Percentiles rank a stretch among this genome's conserved stretches.
Evolutionary conservation across 305 asterid genomes (phyloP).

Genomic region (Withania somnifera): DNA sequence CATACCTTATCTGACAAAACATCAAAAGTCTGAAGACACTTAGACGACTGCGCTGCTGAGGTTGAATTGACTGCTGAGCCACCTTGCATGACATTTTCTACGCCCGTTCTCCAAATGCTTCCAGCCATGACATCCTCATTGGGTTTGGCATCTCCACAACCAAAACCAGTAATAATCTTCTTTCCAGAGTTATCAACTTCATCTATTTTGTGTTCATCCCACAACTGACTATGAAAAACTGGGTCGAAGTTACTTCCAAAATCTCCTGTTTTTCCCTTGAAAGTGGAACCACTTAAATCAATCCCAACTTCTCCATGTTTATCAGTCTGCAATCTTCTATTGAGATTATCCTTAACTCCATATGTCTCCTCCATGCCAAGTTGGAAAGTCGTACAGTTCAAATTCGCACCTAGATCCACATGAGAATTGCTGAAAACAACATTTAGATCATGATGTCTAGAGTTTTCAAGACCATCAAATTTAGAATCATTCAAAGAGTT

Average conservation of each 20-base stretch:
- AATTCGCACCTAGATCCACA: constrained; percentile 14
- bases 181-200: constrained; percentile 34
- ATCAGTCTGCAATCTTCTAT: constrained; percentile 15
- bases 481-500: constrained; percentile 25
- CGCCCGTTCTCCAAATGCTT: constrained; percentile 46
- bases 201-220: constrained; percentile 33
- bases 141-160: constrained; percentile 25
- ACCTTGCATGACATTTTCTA: constrained; percentile 32
- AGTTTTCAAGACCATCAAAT: constrained; percentile 19
- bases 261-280: constrained; percentile 20
- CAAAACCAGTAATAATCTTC: constrained; percentile 37
- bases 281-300: constrained; percentile 31
- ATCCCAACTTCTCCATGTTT: constrained; percentile 34
- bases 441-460: constrained; percentile 40
- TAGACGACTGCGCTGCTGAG: constrained; percentile 36
- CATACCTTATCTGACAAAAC: constrained; percentile 57
- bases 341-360: constrained; percentile 21
- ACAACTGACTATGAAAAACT: constrained; percentile 22
- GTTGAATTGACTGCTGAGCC: constrained; percentile 29
- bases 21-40: constrained; percentile 36
- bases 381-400: constrained; percentile 27
- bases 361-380: constrained; percentile 25
- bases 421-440: constrained; percentile 41
- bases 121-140: constrained; percentile 32
- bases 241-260: constrained; percentile 27